Evolutionary conservation across 805 yeast genomes (phyloP).

Genomic region (Kuraishia ogatae): DNA sequence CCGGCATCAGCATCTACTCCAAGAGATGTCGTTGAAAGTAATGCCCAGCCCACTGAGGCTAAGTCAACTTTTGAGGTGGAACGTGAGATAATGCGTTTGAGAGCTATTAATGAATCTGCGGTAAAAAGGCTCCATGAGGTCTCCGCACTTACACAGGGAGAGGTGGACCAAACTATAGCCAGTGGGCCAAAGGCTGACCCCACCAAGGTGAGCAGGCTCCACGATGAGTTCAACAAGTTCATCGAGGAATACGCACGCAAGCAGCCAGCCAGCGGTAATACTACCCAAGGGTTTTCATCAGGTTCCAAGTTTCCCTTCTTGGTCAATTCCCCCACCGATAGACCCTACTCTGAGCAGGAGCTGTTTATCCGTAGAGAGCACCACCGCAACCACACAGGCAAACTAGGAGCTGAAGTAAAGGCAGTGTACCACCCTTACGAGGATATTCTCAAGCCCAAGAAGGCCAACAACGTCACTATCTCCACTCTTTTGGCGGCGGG

Average conservation of each 20-base stretch:
- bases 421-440: constrained; percentile 64
- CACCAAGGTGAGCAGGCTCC: constrained; percentile 37
- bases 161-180: not conserved
- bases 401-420: constrained; percentile 55
- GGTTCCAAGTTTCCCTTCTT: not conserved
- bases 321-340: not conserved
- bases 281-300: not conserved
- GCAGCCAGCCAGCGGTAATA: not conserved
- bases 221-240: constrained; percentile 47
- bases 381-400: constrained; percentile 44
- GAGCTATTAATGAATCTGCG: not conserved
- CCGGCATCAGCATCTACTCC: not conserved
- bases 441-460: constrained; percentile 52
- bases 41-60: not conserved
- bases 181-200: not conserved
- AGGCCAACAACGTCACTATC: constrained; percentile 50
- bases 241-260: constrained; percentile 32
- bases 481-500: constrained; percentile 82
- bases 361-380: constrained; percentile 64
- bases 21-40: not conserved
- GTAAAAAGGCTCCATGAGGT: not conserved
- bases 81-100: not conserved
- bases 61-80: not conserved
- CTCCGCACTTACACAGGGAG: not conserved
- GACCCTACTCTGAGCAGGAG: constrained; percentile 69